Conservation (phyloP, 495 filamentous ascomycete species). For the Coniosporium apollinis region DNA sequence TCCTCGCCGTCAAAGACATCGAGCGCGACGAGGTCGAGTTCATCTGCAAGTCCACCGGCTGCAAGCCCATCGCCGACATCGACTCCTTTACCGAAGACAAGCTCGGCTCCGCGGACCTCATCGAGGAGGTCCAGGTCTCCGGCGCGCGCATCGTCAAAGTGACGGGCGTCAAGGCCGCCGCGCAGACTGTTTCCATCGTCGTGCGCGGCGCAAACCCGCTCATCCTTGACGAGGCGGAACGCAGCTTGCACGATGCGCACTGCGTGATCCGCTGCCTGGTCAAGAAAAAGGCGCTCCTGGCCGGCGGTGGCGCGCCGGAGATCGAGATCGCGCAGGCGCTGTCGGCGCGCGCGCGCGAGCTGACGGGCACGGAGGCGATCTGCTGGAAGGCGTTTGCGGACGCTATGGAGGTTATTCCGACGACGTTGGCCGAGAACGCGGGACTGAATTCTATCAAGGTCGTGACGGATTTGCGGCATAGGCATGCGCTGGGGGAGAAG, state of each 20-base stretch:
- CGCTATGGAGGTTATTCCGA: conserved; percentile 93
- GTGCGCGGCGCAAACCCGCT: conserved; percentile 85
- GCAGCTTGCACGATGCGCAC: conserved; percentile 87
- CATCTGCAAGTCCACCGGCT: conserved; percentile 93
- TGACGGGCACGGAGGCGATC: conserved; percentile 84
- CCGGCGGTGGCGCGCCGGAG: conserved; percentile 89
- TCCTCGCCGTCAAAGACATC: conserved; percentile 89
- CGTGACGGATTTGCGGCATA: conserved; percentile 87
- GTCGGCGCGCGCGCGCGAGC: conserved; percentile 58
- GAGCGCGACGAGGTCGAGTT: conserved; percentile 98
- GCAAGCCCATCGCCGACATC: conserved; percentile 97
- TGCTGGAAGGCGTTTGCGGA: conserved; percentile 99
- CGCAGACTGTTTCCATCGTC: conserved; percentile 84
- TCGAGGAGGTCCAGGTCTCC: conserved; percentile 77
- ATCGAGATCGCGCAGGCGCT: conserved; percentile 81
- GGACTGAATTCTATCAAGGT: conserved; percentile 96
- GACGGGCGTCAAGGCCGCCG: conserved; percentile 64
- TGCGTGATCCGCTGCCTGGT: conserved; percentile 95
- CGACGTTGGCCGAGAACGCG: conserved; percentile 91
- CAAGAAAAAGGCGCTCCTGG: conserved; percentile 92
- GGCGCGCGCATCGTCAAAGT: conserved; percentile 89
- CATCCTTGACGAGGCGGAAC: conserved; percentile 93
- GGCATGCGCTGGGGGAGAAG: conserved; percentile 85
- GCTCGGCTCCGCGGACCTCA: conserved; percentile 84
- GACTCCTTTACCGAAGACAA: conserved; percentile 99